A percentile compares a stretch with the other conserved stretches of the same genome.
These are phyloP conservation scores for Triangularia setosa DNA, from an alignment of 2,329 filamentous ascomycete genomes.

Conservation along the genomic window DNA sequence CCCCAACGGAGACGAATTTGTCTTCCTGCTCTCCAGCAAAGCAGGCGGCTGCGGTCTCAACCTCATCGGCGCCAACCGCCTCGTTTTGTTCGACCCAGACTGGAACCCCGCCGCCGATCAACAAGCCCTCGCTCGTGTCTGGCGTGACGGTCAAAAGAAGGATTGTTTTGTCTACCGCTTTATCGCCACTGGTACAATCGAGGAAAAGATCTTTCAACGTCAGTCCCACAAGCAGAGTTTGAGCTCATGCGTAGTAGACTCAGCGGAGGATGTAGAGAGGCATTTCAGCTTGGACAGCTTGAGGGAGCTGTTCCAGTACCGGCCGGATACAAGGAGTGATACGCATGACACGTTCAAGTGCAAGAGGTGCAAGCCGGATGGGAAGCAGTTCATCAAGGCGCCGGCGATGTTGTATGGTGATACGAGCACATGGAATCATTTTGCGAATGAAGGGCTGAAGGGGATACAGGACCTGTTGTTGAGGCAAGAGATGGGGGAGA, in stretches of 20 bases:
- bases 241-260: slow-evolving; percentile 94
- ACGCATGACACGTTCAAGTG: slow-evolving; percentile 99
- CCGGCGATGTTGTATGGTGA: slow-evolving; percentile 96
- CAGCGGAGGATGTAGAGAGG: slow-evolving; percentile 91
- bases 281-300: slow-evolving; percentile 92
- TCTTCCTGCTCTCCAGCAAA: slow-evolving; percentile 95
- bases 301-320: slow-evolving; percentile 91
- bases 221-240: slow-evolving; percentile 97
- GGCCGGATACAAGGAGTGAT: slow-evolving; percentile 78
- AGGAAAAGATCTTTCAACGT: slow-evolving; percentile 98
- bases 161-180: slow-evolving; percentile 99
- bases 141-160: slow-evolving; percentile 98
- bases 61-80: slow-evolving; percentile 86
- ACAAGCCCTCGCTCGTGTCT: slow-evolving; percentile 93
- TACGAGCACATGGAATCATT: slow-evolving; percentile 99
- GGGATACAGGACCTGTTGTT: slow-evolving; percentile 88
- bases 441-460: slow-evolving; percentile 73
- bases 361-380: slow-evolving; percentile 86
- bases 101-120: slow-evolving; percentile 99
- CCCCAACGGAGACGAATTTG: slow-evolving; percentile 81
- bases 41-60: slow-evolving; percentile 96
- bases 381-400: slow-evolving; percentile 82
- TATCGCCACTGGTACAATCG: slow-evolving; percentile 94
- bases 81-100: slow-evolving; percentile 93
- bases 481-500: slow-evolving; percentile 75